These are phyloP conservation scores for Magnolia officinalis DNA, from an alignment of 164 flowering plant species.

Conservation along the genomic window DNA sequence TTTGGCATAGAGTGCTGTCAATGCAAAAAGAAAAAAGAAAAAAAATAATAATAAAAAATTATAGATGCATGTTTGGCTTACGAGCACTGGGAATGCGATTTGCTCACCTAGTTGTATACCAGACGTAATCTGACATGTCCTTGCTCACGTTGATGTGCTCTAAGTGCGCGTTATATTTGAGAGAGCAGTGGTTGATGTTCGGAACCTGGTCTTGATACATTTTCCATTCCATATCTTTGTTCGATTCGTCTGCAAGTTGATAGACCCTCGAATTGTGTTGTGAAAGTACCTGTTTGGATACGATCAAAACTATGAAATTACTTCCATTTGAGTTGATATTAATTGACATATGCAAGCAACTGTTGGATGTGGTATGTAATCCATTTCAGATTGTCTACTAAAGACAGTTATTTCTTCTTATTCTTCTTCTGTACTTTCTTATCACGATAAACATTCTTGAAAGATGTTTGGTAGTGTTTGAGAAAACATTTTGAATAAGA, in stretches of 20 bases:
- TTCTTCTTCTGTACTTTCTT: background rate
- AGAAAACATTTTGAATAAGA: background rate
- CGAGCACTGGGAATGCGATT: background rate
- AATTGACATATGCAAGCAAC: background rate
- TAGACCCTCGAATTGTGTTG: slow-evolving; percentile 70
- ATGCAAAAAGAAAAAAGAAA: too few relatives aligned
- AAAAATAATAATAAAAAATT: too few relatives aligned
- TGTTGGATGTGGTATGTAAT: background rate
- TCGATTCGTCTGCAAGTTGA: slow-evolving; percentile 22
- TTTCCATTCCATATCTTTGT: slow-evolving; percentile 43
- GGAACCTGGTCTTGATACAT: slow-evolving; percentile 46
- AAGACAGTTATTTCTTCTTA: background rate
- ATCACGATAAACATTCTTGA: background rate
- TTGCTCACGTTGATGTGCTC: slow-evolving; percentile 55
- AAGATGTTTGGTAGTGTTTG: background rate
- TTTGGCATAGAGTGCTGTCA: too few relatives aligned
- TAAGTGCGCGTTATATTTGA: slow-evolving; percentile 15
- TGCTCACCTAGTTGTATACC: slow-evolving; percentile 76
- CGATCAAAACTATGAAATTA: background rate
- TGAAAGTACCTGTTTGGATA: slow-evolving; percentile 44
- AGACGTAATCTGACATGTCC: slow-evolving; percentile 77
- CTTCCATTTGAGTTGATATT: background rate
- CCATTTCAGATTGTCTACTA: background rate
- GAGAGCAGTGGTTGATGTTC: slow-evolving; percentile 11
- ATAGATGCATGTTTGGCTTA: background rate